Conservation (phyloP, 331 rosid species). For the Cydonia oblonga region DNA sequence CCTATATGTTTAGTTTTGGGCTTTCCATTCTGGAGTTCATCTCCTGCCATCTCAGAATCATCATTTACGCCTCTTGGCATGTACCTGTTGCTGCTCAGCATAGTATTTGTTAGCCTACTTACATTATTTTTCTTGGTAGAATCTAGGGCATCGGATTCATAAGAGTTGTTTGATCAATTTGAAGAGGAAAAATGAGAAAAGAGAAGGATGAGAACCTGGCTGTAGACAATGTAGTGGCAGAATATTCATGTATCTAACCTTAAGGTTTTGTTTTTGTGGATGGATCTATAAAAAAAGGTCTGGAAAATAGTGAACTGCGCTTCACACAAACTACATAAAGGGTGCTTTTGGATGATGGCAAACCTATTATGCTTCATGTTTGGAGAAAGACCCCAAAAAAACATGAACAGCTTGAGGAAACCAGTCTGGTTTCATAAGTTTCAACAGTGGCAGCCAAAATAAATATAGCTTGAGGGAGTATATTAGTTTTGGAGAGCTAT, state of each 20-base stretch:
- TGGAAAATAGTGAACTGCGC: not conserved
- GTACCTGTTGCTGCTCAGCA: not conserved
- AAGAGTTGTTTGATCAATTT: not conserved
- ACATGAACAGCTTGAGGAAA: not conserved
- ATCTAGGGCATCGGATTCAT: not conserved
- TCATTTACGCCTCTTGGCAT: not conserved
- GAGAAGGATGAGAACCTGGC: not conserved
- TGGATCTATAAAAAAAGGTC: not conserved
- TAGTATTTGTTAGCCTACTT: not conserved
- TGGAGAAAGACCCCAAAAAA: not conserved
- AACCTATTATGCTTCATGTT: not conserved
- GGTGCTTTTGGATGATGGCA: not conserved
- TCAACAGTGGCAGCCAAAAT: not conserved
- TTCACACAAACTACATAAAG: not conserved
- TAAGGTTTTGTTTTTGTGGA: not conserved
- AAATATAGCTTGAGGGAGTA: not conserved
- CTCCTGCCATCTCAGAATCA: not conserved
- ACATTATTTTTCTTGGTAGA: not conserved
- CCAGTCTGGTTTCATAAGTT: not conserved
- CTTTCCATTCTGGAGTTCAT: not conserved
- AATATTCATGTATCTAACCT: not conserved
- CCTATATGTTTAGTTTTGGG: not conserved
- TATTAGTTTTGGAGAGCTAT: not conserved
- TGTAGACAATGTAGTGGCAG: not conserved
- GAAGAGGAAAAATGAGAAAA: not conserved